A percentile compares a stretch with the other conserved stretches of the same genome.
phyloP scores from a whole-genome alignment of 2,329 filamentous ascomycete genomes.

The Epichloe aotearoae region DNA sequence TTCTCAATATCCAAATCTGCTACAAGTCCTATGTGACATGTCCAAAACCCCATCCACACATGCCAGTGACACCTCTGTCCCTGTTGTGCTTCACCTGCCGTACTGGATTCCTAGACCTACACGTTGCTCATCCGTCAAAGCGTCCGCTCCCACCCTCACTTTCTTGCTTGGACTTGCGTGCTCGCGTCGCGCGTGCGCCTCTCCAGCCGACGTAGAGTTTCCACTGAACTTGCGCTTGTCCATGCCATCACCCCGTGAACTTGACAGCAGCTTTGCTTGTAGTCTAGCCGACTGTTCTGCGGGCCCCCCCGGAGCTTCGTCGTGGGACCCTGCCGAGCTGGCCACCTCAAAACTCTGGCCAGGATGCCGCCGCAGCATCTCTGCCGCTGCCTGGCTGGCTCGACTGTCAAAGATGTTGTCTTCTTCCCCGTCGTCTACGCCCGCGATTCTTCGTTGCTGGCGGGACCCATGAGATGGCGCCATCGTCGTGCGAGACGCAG shows the following conservation, averaged over 20 bases:
- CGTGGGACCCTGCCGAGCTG: conserved; percentile 28
- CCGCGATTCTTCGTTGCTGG: conserved; percentile 7
- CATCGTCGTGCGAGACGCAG: conserved; percentile 13
- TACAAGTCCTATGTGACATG: no score
- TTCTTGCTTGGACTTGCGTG: conserved; percentile 39
- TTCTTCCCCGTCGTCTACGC: conserved; percentile 20
- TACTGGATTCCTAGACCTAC: conserved; percentile 43
- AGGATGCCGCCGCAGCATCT: conserved; percentile 53
- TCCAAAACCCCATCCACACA: no score
- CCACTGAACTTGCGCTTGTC: conserved; percentile 41
- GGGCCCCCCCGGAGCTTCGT: conserved; percentile 28
- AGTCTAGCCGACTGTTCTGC: conserved; percentile 31
- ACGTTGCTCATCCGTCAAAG: conserved; percentile 23
- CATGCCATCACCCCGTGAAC: conserved; percentile 26
- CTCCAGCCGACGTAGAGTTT: conserved; percentile 19
- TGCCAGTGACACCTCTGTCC: no score
- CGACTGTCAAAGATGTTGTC: conserved; percentile 58
- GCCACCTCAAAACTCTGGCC: conserved; percentile 39
- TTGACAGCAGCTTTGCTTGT: conserved; percentile 38
- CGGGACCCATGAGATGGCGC: conserved; percentile 9
- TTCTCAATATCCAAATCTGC: no score
- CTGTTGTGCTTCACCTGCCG: conserved; percentile 11
- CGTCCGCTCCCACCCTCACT: conserved; percentile 29
- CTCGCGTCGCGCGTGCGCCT: conserved; percentile 18
- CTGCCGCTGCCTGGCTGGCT: conserved; percentile 64